Evolutionary conservation across 805 yeast species (phyloP).

Genomic region (Pichia heedii): DNA sequence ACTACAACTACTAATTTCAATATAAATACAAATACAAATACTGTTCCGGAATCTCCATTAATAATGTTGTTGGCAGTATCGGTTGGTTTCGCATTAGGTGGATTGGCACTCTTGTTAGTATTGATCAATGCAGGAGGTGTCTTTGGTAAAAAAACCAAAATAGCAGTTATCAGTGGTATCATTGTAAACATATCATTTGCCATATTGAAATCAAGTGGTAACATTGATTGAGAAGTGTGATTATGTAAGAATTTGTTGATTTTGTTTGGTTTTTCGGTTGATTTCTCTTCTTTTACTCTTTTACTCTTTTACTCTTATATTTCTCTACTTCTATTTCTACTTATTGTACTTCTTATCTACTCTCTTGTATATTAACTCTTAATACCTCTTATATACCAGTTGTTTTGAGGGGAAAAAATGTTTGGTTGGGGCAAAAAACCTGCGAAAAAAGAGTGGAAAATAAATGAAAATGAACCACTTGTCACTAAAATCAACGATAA

Average conservation of each 20-base stretch:
- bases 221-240: not conserved
- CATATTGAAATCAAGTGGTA: slow-evolving; percentile 34
- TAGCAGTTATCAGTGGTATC: slow-evolving; percentile 67
- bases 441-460: slow-evolving; percentile 20
- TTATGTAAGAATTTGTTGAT: not conserved
- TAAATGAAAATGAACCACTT: slow-evolving; percentile 17
- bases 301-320: not conserved
- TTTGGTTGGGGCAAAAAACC: slow-evolving; percentile 23
- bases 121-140: slow-evolving; percentile 45
- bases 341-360: not conserved
- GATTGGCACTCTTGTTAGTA: slow-evolving; percentile 54
- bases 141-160: slow-evolving; percentile 52
- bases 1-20: slow-evolving; percentile 2
- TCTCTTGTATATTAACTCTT: too few relatives aligned
- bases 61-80: slow-evolving; percentile 53
- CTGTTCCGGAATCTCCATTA: not conserved
- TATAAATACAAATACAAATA: not conserved
- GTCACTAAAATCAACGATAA: slow-evolving; percentile 40
- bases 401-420: slow-evolving; percentile 16
- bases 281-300: not conserved
- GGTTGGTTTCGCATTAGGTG: slow-evolving; percentile 71
- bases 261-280: not conserved
- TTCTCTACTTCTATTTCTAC: too few relatives aligned
- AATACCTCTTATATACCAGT: too few relatives aligned
- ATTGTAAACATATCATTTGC: slow-evolving; percentile 62